Evolutionary conservation across 257 asterid genomes (phyloP), one percentile per base, ranked within the genome.

Genomic region (Solanum commersonii): DNA sequence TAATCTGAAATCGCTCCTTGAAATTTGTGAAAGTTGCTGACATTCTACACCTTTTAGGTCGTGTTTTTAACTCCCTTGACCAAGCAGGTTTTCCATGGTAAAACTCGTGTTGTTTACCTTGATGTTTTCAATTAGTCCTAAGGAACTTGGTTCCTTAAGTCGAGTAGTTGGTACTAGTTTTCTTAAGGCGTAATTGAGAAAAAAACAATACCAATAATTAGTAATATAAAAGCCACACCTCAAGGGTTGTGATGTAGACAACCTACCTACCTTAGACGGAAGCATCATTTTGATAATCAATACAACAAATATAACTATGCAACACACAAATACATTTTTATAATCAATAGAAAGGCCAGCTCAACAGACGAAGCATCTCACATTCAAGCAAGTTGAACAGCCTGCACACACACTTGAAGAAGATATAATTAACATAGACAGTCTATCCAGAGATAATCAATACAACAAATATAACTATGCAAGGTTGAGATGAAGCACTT

Each of bases 401-500:
- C 18, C 10, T 15, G 12, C 68, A 16, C 0, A 63, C 70, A 60
- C 14, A 68, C 37, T 8, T 31, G 23, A 52, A 20, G 10, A 68
- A 68, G 38, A 29, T 7, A 15, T 3, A 2, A 15, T 5, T 29
- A 16, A 16, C 9, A 18, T 71, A n/a, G 42, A 71, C 25, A 0
- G 7, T 33, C 25, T 33, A 33, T 8, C 14, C 8, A 2, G 4
- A 72, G 23, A 33, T 33, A 38, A 38, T 77, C 10, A 33, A 20
- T 44, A 44, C 52, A 44, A 44, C 16, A 44, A 44, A 49, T 14
- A 3, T 56, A n/a, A 31, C 87, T 71, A 94, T 59, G 42, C 87
- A 34, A 96, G 90, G 23, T 84, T 90, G 70, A 95, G 95, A 84
- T 88, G 86, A 81, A 96, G 83, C 2, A 91, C 42, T 89, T 96